Evolutionary conservation across 2,329 filamentous ascomycete genomes (phyloP), one percentile per base, ranked within the genome.

Genomic region (Alternaria sp.): DNA sequence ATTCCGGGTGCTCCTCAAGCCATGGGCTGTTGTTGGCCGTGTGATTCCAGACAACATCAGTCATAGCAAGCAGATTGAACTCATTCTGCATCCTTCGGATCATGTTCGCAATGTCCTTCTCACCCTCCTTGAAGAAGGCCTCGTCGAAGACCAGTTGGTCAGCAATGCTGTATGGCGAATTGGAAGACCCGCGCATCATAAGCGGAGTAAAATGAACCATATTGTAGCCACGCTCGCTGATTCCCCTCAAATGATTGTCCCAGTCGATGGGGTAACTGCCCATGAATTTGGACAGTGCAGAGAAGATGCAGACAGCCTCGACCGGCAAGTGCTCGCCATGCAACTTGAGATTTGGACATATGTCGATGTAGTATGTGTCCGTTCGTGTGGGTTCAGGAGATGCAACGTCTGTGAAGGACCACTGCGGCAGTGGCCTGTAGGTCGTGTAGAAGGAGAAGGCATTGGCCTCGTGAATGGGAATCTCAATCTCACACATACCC

Each of bases 151-250:
- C 85, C 22, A 96, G 85, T 81, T 99, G 96, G 73, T 99, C 92
- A 77, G 91, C 97, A 71, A 99, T 87, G 78, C 95, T 99, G 84
- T 98, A 99, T 0, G 95, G 95, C 2, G 95, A 99, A 76, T 99
- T 97, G 54, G 95, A 99, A 45, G 85, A 86, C 59, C 95, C 95
- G 61, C 95, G 89, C 60, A 91, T 85, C 85, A 97, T 95, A 67
- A 99, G 84, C 10, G 95, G 95, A 2, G 95, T 97, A 79, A 99
- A 99, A 79, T 99, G 95, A 62, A 99, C 89, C 93, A 98, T 97
- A 81, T 99, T 99, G 85, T 99, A 99, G 46, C 94, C 94, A 63
- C 95, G 87, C 72, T 92, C 88, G 76, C 92, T 92, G 77, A 99
- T 97, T 28, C 95, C 94, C 58, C 87, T 86, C 59, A 99, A 82